These are phyloP conservation scores for Colletotrichum sp. DNA, from an alignment of 2,329 filamentous ascomycete genomes.

Conservation along the genomic window DNA sequence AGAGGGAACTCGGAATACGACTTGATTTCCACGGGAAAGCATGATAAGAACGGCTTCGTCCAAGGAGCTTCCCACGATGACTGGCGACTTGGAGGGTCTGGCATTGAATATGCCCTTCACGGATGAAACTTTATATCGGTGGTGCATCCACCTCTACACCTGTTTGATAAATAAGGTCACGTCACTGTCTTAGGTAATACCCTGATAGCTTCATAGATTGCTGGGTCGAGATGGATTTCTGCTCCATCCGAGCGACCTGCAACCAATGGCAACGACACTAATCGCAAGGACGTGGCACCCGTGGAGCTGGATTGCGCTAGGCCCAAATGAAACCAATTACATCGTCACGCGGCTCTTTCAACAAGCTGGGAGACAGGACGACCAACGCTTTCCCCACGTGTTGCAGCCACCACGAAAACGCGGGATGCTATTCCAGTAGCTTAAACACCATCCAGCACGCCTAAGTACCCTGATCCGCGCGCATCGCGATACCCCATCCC, in stretches of 20 bases:
- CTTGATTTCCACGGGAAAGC: background rate
- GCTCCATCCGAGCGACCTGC: slow-evolving; percentile 1
- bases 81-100: background rate
- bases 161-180: background rate
- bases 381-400: slow-evolving; percentile 23
- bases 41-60: background rate
- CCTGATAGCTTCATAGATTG: background rate
- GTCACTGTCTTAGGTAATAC: background rate
- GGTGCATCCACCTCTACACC: background rate
- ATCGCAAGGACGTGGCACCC: slow-evolving; percentile 6
- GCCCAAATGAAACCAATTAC: slow-evolving; percentile 19
- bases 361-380: slow-evolving; percentile 16
- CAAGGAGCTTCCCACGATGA: background rate
- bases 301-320: slow-evolving; percentile 18
- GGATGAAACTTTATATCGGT: background rate
- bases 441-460: background rate
- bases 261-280: slow-evolving; percentile 13
- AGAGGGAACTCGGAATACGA: background rate
- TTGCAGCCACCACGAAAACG: slow-evolving; percentile 14
- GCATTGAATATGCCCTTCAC: background rate
- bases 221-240: background rate
- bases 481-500: slow-evolving; percentile 11
- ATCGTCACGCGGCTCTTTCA: slow-evolving; percentile 18
- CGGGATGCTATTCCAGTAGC: slow-evolving; percentile 15
- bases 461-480: background rate